phyloP scores from a whole-genome alignment of 352 stramenopile species.

The Achlya hypogyna region DNA sequence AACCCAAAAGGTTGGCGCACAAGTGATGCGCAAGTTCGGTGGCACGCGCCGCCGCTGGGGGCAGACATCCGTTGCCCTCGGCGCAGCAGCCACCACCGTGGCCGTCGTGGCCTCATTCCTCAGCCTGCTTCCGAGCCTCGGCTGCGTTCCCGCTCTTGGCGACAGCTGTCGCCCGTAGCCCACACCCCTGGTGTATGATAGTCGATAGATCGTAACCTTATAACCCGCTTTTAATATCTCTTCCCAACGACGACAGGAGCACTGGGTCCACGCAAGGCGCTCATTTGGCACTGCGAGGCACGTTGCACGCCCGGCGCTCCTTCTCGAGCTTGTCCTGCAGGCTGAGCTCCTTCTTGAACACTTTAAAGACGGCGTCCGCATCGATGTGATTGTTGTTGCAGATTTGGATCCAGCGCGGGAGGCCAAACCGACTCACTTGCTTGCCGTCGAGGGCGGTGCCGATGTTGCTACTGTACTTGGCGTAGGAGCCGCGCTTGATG shows the following conservation, averaged over 20 bases:
- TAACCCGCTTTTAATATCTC: not conserved
- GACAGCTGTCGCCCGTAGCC: not conserved
- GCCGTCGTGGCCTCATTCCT: not conserved
- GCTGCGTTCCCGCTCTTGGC: not conserved
- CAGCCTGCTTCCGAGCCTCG: not conserved
- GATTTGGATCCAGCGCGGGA: conserved; percentile 53
- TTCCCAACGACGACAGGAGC: too few species aligned
- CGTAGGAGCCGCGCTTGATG: conserved; percentile 38
- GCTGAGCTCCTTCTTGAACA: conserved; percentile 41
- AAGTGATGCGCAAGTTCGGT: conserved; percentile 15
- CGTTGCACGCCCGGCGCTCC: conserved; percentile 37
- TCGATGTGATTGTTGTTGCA: conserved; percentile 51
- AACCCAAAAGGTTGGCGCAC: not conserved
- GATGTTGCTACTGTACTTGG: conserved; percentile 44
- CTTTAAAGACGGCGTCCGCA: conserved; percentile 48
- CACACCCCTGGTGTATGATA: not conserved
- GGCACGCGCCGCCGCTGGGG: not conserved
- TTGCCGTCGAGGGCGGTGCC: conserved; percentile 39
- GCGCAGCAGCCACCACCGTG: not conserved
- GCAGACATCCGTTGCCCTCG: not conserved
- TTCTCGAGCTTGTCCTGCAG: conserved; percentile 46
- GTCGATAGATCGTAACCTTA: not conserved
- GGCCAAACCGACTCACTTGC: conserved; percentile 49
- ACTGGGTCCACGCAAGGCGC: too few species aligned
- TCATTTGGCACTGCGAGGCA: too few species aligned